Conservation (phyloP, 805 yeast species). For the Kazachstania psychrophila region DNA sequence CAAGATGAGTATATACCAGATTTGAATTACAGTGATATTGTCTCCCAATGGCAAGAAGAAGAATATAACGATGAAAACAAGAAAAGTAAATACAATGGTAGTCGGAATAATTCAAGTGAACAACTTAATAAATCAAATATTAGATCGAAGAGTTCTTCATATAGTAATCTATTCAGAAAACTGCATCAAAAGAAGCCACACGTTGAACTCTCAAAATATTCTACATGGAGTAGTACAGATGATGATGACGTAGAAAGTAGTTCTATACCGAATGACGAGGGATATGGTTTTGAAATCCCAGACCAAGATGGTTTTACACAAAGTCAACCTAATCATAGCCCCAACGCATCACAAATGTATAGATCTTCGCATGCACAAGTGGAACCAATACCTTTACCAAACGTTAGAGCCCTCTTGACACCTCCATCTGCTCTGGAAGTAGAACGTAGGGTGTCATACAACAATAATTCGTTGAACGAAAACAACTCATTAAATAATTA, state of each 20-base stretch:
- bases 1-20: constrained; percentile 64
- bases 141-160: not conserved
- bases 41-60: constrained; percentile 38
- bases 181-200: not conserved
- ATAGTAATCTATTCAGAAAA: constrained; percentile 2
- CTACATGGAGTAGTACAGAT: constrained; percentile 9
- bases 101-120: not conserved
- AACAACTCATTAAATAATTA: not conserved
- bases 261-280: constrained; percentile 2
- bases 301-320: constrained; percentile 4
- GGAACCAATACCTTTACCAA: constrained; percentile 32
- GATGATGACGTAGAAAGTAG: constrained; percentile 3
- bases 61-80: constrained; percentile 5
- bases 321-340: constrained; percentile 1
- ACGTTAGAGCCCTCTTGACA: constrained; percentile 9
- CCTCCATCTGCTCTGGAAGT: constrained; percentile 12
- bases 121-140: not conserved
- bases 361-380: constrained; percentile 30
- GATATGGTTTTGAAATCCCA: constrained; percentile 1
- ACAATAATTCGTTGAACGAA: not conserved
- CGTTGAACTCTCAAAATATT: constrained; percentile 6
- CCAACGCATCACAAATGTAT: constrained; percentile 15
- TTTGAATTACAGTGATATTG: constrained; percentile 44
- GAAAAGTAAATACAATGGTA: not conserved
- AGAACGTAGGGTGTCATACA: constrained; percentile 10